Conservation (phyloP, 2,329 filamentous ascomycete genomes). For the Penicillium sp. region DNA sequence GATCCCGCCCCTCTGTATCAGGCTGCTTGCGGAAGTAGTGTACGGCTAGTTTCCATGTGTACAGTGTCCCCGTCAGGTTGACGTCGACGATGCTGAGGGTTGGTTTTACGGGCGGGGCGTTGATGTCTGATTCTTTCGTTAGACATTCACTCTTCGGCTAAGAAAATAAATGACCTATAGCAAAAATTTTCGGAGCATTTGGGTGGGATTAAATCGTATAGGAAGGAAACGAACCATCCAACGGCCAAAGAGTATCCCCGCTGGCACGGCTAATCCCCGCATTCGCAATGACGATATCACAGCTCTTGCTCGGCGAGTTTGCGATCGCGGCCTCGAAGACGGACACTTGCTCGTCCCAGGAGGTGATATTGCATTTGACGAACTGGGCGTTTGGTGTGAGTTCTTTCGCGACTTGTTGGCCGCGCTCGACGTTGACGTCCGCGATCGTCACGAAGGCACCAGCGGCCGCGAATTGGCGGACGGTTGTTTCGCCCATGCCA, state of each 20-base stretch:
- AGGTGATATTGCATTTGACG: slow-evolving; percentile 49
- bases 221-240: slow-evolving; percentile 34
- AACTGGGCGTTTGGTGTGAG: slow-evolving; percentile 40
- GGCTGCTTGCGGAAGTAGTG: slow-evolving; percentile 53
- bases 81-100: slow-evolving; percentile 49
- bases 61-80: slow-evolving; percentile 49
- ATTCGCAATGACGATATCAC: slow-evolving; percentile 56
- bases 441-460: slow-evolving; percentile 29
- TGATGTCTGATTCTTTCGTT: slow-evolving; percentile 18
- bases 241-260: slow-evolving; percentile 45
- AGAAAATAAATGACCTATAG: no score
- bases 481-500: slow-evolving; percentile 32
- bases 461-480: slow-evolving; percentile 26
- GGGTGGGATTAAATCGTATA: not conserved
- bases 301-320: slow-evolving; percentile 43
- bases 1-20: slow-evolving; percentile 44
- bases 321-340: slow-evolving; percentile 48
- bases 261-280: slow-evolving; percentile 47
- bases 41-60: slow-evolving; percentile 54
- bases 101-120: slow-evolving; percentile 38
- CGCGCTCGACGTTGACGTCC: slow-evolving; percentile 43
- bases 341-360: slow-evolving; percentile 50
- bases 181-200: no score
- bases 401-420: slow-evolving; percentile 38
- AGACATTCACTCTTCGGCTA: not conserved